Evolutionary conservation across 2,329 filamentous ascomycete genomes (phyloP).

Genomic region (Aureobasidium zeae): DNA sequence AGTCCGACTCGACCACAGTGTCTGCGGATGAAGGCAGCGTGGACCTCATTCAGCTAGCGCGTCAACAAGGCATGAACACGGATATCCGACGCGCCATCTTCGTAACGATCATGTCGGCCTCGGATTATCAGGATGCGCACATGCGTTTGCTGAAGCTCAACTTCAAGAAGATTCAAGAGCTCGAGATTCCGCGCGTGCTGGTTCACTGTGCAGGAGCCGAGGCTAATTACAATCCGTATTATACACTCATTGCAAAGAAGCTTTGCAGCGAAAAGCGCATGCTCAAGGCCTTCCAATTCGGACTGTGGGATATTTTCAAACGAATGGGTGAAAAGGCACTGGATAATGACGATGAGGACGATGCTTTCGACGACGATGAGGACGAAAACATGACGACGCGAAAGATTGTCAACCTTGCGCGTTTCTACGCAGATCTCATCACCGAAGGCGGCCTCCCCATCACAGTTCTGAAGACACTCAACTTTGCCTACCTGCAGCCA

Average conservation of each 20-base stretch:
- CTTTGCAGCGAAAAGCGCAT: slow-evolving; percentile 59
- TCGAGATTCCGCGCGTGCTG: slow-evolving; percentile 78
- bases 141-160: slow-evolving; percentile 69
- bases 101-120: slow-evolving; percentile 75
- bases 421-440: slow-evolving; percentile 55
- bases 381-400: slow-evolving; percentile 42
- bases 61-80: slow-evolving; percentile 77
- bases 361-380: slow-evolving; percentile 41
- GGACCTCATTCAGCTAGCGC: slow-evolving; percentile 65
- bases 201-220: slow-evolving; percentile 81
- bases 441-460: slow-evolving; percentile 51
- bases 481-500: slow-evolving; percentile 65
- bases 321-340: slow-evolving; percentile 69
- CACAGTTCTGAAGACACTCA: slow-evolving; percentile 56
- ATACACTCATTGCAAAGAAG: slow-evolving; percentile 71
- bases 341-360: slow-evolving; percentile 45
- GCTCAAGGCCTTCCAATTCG: slow-evolving; percentile 77
- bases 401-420: slow-evolving; percentile 58
- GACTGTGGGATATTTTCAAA: slow-evolving; percentile 77
- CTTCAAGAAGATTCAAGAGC: slow-evolving; percentile 75
- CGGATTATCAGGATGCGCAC: slow-evolving; percentile 75
- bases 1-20: slow-evolving; percentile 2
- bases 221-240: slow-evolving; percentile 82
- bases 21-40: slow-evolving; percentile 32
- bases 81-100: slow-evolving; percentile 86